phyloP scores from a whole-genome alignment of 1,284 basidiomycete species.

The Mycena sp. region DNA sequence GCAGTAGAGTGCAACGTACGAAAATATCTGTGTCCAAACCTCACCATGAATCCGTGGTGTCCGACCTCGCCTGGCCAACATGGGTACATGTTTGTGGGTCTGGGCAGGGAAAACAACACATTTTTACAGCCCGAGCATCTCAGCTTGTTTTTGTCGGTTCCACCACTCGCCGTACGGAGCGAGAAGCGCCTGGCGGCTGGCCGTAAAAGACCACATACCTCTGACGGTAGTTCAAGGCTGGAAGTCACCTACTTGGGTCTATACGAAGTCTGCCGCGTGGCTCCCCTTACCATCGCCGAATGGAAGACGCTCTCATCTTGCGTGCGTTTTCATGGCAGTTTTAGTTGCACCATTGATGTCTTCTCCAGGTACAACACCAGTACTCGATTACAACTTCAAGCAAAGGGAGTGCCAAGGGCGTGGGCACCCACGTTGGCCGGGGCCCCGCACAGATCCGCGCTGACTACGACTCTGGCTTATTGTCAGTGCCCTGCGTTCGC shows the following conservation, averaged over 20 bases:
- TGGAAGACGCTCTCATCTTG: constrained; percentile 48
- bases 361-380: constrained; percentile 42
- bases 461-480: constrained; percentile 52
- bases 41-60: constrained; percentile 56
- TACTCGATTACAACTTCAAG: constrained; percentile 49
- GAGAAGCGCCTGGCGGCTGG: no score
- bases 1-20: constrained; percentile 41
- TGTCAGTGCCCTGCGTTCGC: constrained; percentile 56
- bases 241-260: constrained; percentile 49
- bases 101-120: constrained; percentile 49
- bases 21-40: constrained; percentile 52
- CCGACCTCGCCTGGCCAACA: constrained; percentile 51
- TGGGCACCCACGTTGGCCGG: constrained; percentile 41
- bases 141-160: constrained; percentile 50
- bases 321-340: constrained; percentile 32
- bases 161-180: neutral
- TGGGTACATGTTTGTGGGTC: constrained; percentile 57
- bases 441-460: constrained; percentile 1
- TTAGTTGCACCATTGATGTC: neutral
- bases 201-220: no score
- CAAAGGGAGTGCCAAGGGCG: constrained; percentile 30
- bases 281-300: constrained; percentile 47
- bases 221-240: constrained; percentile 5
- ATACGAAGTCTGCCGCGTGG: constrained; percentile 47
- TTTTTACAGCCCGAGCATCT: constrained; percentile 46